Evolutionary conservation across 345 rosid genomes (phyloP).

Genomic region (Hibiscus syriacus): DNA sequence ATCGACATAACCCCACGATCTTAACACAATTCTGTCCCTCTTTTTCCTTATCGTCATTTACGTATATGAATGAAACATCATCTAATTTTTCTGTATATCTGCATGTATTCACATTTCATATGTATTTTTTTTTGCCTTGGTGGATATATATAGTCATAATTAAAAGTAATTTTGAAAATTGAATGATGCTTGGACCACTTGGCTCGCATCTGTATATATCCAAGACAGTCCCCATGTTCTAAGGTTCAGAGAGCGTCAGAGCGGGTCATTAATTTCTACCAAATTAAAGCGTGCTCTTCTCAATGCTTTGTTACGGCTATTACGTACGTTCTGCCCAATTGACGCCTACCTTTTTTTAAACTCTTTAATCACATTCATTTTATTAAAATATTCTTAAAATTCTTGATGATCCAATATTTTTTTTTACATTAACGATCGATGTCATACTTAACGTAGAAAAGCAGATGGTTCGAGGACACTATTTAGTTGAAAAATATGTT

Average conservation of each 20-base stretch:
- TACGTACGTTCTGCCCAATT: background rate
- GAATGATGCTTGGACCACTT: background rate
- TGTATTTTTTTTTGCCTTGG: too few relatives aligned
- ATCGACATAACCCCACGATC: background rate
- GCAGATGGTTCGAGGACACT: too few relatives aligned
- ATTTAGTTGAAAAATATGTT: too few relatives aligned
- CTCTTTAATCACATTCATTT: background rate
- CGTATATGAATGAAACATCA: background rate
- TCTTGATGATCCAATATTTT: too few relatives aligned
- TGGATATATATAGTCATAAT: background rate
- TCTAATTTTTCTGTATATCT: background rate
- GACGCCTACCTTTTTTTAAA: background rate
- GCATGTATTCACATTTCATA: too few relatives aligned
- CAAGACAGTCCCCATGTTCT: background rate
- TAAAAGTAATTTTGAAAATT: background rate
- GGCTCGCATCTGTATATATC: background rate
- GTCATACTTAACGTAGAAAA: too few relatives aligned
- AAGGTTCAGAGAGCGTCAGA: conserved; percentile 4
- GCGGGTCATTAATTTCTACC: background rate
- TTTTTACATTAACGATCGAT: too few relatives aligned
- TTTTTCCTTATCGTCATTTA: background rate
- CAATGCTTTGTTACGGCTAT: background rate
- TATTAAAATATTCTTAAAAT: too few relatives aligned
- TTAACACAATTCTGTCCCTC: background rate
- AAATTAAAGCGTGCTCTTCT: background rate